phyloP scores from a whole-genome alignment of 2,329 filamentous ascomycete species.

The Fusarium sulawesiense region DNA sequence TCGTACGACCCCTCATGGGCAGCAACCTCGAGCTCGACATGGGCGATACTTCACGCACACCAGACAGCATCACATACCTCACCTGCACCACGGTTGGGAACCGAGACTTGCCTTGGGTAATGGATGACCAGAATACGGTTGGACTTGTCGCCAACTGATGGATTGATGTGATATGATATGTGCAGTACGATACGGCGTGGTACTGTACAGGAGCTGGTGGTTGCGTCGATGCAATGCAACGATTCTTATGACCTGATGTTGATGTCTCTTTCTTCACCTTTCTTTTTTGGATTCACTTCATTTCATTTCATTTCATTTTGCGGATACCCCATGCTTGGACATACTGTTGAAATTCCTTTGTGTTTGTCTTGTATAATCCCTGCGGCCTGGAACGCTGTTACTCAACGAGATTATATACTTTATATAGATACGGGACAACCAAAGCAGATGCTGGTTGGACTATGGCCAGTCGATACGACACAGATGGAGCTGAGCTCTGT shows the following conservation, averaged over 20 bases:
- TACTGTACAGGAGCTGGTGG: conserved; percentile 11
- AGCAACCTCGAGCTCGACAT: conserved; percentile 86
- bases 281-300: conserved; percentile 30
- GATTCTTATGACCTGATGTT: conserved; percentile 43
- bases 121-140: conserved; percentile 49
- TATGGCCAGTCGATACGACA: conserved; percentile 7
- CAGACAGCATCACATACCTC: conserved; percentile 60
- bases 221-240: conserved; percentile 37
- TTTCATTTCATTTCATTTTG: conserved; percentile 4
- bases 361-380: conserved; percentile 34
- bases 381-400: conserved; percentile 17
- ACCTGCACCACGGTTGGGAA: conserved; percentile 63
- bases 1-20: conserved; percentile 86
- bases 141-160: conserved; percentile 26
- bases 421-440: conserved; percentile 27
- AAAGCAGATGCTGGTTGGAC: conserved; percentile 14
- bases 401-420: conserved; percentile 16
- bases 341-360: conserved; percentile 33
- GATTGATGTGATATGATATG: conserved; percentile 16
- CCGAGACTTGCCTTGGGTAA: conserved; percentile 63
- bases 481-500: conserved; percentile 32
- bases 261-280: not conserved
- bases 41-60: conserved; percentile 53
- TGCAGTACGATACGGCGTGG: conserved; percentile 4
- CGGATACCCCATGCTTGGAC: conserved; percentile 43